Conservation (phyloP, 139 green algal genomes). For the Picochlorum sp. region DNA sequence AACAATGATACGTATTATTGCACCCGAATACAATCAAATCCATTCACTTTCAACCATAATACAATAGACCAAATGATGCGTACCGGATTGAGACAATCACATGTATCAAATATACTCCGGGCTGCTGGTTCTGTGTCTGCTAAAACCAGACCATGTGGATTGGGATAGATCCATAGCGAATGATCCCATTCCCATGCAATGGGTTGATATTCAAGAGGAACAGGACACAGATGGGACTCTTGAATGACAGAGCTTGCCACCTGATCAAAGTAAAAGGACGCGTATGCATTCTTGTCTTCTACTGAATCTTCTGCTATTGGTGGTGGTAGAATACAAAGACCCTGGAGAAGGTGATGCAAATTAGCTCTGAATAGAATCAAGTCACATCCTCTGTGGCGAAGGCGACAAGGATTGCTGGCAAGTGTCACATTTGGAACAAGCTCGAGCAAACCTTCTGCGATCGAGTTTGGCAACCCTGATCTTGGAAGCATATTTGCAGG, state of each 20-base stretch:
- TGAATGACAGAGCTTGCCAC: constrained; percentile 75
- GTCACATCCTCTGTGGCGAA: constrained; percentile 44
- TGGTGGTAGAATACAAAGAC: constrained; percentile 40
- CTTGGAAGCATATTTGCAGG: constrained; percentile 51
- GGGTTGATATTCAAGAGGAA: constrained; percentile 68
- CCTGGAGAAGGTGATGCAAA: constrained; percentile 46
- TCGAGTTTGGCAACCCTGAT: constrained; percentile 43
- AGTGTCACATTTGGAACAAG: constrained; percentile 52
- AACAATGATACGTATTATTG: no score
- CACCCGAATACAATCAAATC: neutral
- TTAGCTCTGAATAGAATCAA: constrained; percentile 64
- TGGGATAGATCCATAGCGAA: constrained; percentile 72
- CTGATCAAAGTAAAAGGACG: constrained; percentile 34
- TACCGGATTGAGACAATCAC: constrained; percentile 58
- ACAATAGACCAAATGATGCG: constrained; percentile 5
- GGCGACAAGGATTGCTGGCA: constrained; percentile 65
- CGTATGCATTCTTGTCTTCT: neutral
- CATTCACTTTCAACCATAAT: neutral
- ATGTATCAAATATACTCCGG: constrained; percentile 37
- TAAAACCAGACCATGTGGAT: constrained; percentile 69
- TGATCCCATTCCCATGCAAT: constrained; percentile 60
- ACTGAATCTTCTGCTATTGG: neutral
- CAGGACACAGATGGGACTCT: constrained; percentile 78
- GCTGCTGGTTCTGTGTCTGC: constrained; percentile 47
- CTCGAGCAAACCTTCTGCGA: constrained; percentile 38